These are phyloP conservation scores for Dichotomocladium elegans DNA, from an alignment of 371 early-diverging fungal genomes.

Conservation along the genomic window DNA sequence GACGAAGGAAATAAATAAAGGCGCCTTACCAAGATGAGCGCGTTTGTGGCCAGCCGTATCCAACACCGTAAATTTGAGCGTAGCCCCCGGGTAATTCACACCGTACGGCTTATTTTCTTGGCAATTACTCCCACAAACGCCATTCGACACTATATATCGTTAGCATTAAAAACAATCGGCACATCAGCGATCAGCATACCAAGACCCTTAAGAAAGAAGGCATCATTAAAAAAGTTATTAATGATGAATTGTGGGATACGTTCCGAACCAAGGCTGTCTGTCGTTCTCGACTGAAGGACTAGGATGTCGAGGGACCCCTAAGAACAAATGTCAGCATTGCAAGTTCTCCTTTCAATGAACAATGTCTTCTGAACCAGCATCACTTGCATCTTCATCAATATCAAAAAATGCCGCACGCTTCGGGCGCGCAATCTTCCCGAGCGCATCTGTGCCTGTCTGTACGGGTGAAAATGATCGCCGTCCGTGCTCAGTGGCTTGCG, in stretches of 20 bases:
- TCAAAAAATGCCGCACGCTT: conserved; percentile 78
- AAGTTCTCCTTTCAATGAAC: not conserved
- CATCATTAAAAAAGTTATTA: conserved; percentile 90
- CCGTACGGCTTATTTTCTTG: conserved; percentile 66
- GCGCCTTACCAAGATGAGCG: conserved; percentile 59
- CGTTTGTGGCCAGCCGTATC: conserved; percentile 76
- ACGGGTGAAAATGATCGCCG: conserved; percentile 61
- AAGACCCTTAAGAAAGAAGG: conserved; percentile 87
- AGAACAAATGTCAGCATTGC: not conserved
- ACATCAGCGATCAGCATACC: conserved; percentile 45
- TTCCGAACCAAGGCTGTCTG: conserved; percentile 14
- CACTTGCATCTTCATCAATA: conserved; percentile 79
- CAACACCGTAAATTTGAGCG: conserved; percentile 80
- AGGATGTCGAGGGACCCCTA: conserved; percentile 87
- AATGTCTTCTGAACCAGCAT: not conserved
- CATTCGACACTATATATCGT: conserved; percentile 56
- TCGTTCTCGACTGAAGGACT: conserved; percentile 38
- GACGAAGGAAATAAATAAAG: not conserved
- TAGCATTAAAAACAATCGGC: not conserved
- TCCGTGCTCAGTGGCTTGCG: conserved; percentile 27
- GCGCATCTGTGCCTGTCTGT: conserved; percentile 52
- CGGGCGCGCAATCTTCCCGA: conserved; percentile 46
- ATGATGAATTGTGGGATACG: conserved; percentile 50
- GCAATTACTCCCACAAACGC: conserved; percentile 65
- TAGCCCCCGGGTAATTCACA: conserved; percentile 78